These are phyloP conservation scores for Albatrellus sp. DNA, from an alignment of 1,284 basidiomycete genomes.

Conservation along the genomic window DNA sequence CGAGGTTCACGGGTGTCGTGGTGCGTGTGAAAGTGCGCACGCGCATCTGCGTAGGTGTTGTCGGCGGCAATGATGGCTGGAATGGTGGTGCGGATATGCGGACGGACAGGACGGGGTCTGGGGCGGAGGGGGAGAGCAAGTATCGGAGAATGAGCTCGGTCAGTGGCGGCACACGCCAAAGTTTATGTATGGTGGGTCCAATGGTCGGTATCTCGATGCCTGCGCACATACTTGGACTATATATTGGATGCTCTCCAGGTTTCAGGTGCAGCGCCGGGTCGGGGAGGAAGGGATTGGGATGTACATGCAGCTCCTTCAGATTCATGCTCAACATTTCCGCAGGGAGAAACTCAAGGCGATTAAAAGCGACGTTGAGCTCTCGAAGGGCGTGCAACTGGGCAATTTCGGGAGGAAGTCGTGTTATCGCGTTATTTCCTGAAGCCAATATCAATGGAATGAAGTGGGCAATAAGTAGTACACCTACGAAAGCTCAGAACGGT, in stretches of 20 bases:
- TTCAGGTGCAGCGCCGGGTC: slow-evolving; percentile 16
- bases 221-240: neutral
- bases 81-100: slow-evolving; percentile 9
- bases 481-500: slow-evolving; percentile 45
- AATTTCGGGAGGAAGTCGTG: slow-evolving; percentile 55
- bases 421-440: slow-evolving; percentile 44
- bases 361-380: slow-evolving; percentile 51
- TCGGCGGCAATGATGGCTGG: no score
- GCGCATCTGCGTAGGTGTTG: neutral
- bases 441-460: neutral
- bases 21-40: neutral
- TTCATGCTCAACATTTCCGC: slow-evolving; percentile 49
- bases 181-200: neutral
- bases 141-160: slow-evolving; percentile 37
- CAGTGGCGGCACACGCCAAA: slow-evolving; percentile 27
- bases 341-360: slow-evolving; percentile 48
- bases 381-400: slow-evolving; percentile 36
- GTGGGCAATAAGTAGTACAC: slow-evolving; percentile 13
- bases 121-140: slow-evolving; percentile 24
- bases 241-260: slow-evolving; percentile 13
- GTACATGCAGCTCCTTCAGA: slow-evolving; percentile 30
- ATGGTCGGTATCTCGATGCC: neutral
- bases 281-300: slow-evolving; percentile 45
- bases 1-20: slow-evolving; percentile 1
- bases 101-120: neutral